Conservation (phyloP, 2,329 filamentous ascomycete species). For the Pestalotiopsis sp. region DNA sequence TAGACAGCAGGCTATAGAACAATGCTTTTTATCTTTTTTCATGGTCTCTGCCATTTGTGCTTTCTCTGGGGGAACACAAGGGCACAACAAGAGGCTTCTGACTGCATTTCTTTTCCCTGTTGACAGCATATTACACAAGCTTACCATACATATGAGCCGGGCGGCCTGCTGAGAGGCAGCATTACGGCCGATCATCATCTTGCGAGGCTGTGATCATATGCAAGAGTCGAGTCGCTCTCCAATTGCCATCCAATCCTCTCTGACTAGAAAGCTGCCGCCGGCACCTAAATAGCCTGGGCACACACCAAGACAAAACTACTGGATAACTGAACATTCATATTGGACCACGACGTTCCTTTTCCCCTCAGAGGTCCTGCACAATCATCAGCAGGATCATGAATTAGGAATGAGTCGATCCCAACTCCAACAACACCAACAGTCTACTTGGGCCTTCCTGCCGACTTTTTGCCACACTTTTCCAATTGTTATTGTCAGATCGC, state of each 20-base stretch:
- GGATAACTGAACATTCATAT: background rate
- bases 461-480: background rate
- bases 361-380: background rate
- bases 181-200: background rate
- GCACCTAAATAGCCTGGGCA: background rate
- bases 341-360: background rate
- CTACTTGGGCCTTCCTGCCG: background rate
- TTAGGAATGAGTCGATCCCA: background rate
- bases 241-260: background rate
- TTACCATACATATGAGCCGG: background rate
- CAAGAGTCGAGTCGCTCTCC: background rate
- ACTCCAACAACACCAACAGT: background rate
- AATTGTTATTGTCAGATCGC: background rate
- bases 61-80: background rate
- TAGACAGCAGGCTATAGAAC: background rate
- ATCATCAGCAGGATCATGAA: background rate
- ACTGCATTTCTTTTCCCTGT: background rate
- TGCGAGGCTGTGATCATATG: background rate
- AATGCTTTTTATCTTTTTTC: background rate
- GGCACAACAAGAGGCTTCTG: background rate
- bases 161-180: background rate
- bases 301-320: background rate
- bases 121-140: background rate
- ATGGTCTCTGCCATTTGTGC: background rate
- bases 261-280: background rate